These are phyloP conservation scores for Leptosphaerulina australis DNA, from an alignment of 2,329 filamentous ascomycete genomes.

Conservation along the genomic window DNA sequence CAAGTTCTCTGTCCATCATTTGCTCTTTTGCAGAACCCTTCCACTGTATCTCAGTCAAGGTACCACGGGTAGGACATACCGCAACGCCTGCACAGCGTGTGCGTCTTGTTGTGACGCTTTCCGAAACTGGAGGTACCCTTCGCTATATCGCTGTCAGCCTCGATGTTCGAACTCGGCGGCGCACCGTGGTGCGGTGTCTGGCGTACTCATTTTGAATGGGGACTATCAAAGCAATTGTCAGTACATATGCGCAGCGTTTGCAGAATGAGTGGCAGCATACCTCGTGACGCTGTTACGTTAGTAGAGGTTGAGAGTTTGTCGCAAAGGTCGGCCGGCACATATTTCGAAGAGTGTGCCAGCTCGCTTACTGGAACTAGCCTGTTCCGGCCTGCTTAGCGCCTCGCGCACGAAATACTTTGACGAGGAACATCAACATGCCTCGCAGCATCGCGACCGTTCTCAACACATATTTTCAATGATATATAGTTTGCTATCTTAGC, in stretches of 20 bases:
- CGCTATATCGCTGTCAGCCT: constrained; percentile 62
- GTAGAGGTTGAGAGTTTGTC: constrained; percentile 35
- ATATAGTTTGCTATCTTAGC: background rate
- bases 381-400: too few relatives aligned
- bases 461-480: background rate
- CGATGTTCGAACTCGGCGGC: constrained; percentile 33
- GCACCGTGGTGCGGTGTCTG: constrained; percentile 24
- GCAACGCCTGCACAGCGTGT: constrained; percentile 98
- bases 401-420: background rate
- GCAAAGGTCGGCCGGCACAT: constrained; percentile 1
- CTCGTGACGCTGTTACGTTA: constrained; percentile 48
- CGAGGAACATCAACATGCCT: background rate
- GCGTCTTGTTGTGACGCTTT: constrained; percentile 96
- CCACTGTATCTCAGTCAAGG: constrained; percentile 23
- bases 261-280: constrained; percentile 29
- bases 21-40: constrained; percentile 22
- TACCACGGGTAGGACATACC: constrained; percentile 66
- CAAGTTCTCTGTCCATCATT: constrained; percentile 12
- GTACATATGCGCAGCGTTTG: constrained; percentile 17
- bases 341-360: background rate
- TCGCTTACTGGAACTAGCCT: background rate
- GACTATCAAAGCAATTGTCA: constrained; percentile 41
- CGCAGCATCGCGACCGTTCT: background rate
- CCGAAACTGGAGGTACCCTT: constrained; percentile 76
- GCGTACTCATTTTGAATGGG: constrained; percentile 66